Evolutionary conservation across 108 stramenopile genomes (phyloP), one percentile per base, ranked within the genome.

Genomic region (Fragilaria radians): DNA sequence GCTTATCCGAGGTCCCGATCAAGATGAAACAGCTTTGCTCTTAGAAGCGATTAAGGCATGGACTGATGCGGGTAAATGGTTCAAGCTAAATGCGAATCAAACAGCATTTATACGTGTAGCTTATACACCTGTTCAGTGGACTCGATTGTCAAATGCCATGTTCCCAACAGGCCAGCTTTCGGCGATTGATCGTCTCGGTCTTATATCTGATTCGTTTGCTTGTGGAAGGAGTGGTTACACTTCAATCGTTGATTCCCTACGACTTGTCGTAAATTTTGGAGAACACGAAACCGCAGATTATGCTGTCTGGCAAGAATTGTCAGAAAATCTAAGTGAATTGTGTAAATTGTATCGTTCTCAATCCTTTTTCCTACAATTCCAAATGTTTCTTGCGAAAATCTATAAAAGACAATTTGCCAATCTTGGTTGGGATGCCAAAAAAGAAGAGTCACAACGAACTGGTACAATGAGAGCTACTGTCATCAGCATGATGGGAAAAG

Each of bases 241-340:
- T 3, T 61, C 60, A 2, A 49, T 61, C 34, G 60, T 61, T 4
- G 60, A 61, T 28, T 48, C 60, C 25, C 27, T 61, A 26, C 29
- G 25, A 23, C 48, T 61, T 7, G 60, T 61, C 22, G 48, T 22
- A n/a, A 29, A 49, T 17, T 61, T 61, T 61, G 60, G 60, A 3
- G 48, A 61, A 26, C 60, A 61, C 28, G 60, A 61, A 17, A 49
- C 47, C 3, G 60, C 60, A 5, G 58, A 61, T 5, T 61, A 61
- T 49, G 48, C 48, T 5, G 60, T 61, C 17, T 61, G 60, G 60
- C 60, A 61, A 26, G 60, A 61, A 21, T 27, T 61, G 3, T 48
- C 60, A 28, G 60, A 49, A 29, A 61, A 61, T 49, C 22, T 61
- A 4, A 3, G 21, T 7, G 22, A 30, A 2, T 28, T 61, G 47